Percentiles rank a stretch among this genome's conserved stretches.
Conservation (phyloP, 1,139 yeast genomes). For the Zygosaccharomyces pseudobailii region DNA sequence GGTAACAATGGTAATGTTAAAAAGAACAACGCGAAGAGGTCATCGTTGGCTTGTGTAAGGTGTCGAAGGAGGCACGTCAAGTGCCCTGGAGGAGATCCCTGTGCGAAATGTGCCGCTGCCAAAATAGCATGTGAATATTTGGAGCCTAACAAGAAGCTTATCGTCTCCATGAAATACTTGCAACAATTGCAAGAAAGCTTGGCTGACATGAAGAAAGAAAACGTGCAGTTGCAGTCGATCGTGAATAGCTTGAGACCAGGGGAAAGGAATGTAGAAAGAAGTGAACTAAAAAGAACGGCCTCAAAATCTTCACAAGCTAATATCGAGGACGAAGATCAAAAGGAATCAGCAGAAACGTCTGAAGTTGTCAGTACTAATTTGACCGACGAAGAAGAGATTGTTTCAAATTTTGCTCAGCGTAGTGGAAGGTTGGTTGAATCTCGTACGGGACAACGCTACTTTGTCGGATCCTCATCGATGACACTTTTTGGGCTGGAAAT, state of each 20-base stretch:
- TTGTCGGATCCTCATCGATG: constrained; percentile 79
- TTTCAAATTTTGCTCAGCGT: constrained; percentile 63
- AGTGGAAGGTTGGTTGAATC: constrained; percentile 68
- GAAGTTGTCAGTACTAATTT: neutral
- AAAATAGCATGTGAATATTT: constrained; percentile 65
- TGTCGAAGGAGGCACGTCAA: constrained; percentile 73
- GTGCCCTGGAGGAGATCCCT: constrained; percentile 80
- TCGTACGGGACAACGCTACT: constrained; percentile 66
- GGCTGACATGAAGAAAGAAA: constrained; percentile 44
- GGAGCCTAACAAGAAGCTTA: constrained; percentile 73
- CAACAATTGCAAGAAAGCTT: constrained; percentile 66
- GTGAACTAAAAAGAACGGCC: neutral
- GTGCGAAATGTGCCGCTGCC: constrained; percentile 59
- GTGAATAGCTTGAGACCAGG: constrained; percentile 22
- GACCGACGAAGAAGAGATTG: constrained; percentile 41
- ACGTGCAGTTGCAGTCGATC: constrained; percentile 49
- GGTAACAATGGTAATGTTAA: neutral
- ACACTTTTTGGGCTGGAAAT: constrained; percentile 73
- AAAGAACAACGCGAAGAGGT: constrained; percentile 14
- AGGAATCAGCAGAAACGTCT: neutral
- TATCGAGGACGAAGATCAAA: neutral
- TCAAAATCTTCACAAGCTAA: neutral
- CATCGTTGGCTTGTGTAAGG: constrained; percentile 47
- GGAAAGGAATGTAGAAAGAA: neutral
- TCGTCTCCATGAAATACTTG: constrained; percentile 69